Percentiles rank a stretch among this genome's conserved stretches.
These are phyloP conservation scores for Cutaneotrichosporon spelunceum DNA, from an alignment of 1,284 basidiomycete genomes.

Conservation along the genomic window DNA sequence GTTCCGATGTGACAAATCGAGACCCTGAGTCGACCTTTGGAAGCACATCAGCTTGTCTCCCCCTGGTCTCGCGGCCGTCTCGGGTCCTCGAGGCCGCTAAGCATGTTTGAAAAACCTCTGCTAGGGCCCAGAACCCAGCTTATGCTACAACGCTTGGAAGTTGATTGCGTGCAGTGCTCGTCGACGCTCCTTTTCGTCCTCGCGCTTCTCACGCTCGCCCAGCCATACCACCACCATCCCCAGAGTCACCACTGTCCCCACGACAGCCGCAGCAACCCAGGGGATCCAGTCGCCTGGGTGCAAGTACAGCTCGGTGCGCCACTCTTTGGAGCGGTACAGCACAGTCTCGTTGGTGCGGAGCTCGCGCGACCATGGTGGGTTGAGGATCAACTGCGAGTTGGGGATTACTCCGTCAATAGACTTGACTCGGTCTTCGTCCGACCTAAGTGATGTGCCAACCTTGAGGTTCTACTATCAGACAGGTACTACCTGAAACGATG, in stretches of 20 bases:
- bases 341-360: slow-evolving; percentile 22
- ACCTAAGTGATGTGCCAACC: slow-evolving; percentile 77
- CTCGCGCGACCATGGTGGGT: slow-evolving; percentile 60
- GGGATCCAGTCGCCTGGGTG: slow-evolving; percentile 96
- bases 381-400: slow-evolving; percentile 94
- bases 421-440: slow-evolving; percentile 62
- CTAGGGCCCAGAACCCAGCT: background rate
- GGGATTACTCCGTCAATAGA: slow-evolving; percentile 96
- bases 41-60: background rate
- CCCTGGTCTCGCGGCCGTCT: background rate
- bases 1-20: too few species aligned
- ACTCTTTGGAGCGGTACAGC: slow-evolving; percentile 53
- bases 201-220: slow-evolving; percentile 89
- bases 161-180: slow-evolving; percentile 90
- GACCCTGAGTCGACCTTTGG: too few species aligned
- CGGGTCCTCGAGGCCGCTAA: background rate
- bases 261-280: slow-evolving; percentile 84
- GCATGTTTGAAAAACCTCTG: background rate
- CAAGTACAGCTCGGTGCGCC: slow-evolving; percentile 87
- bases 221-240: slow-evolving; percentile 80
- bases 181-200: slow-evolving; percentile 85
- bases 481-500: background rate
- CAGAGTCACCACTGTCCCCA: slow-evolving; percentile 69
- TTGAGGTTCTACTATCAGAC: slow-evolving; percentile 63
- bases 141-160: slow-evolving; percentile 76